Evolutionary conservation across 148 eudicot genomes (phyloP).

Genomic region (Diospyros lotus): DNA sequence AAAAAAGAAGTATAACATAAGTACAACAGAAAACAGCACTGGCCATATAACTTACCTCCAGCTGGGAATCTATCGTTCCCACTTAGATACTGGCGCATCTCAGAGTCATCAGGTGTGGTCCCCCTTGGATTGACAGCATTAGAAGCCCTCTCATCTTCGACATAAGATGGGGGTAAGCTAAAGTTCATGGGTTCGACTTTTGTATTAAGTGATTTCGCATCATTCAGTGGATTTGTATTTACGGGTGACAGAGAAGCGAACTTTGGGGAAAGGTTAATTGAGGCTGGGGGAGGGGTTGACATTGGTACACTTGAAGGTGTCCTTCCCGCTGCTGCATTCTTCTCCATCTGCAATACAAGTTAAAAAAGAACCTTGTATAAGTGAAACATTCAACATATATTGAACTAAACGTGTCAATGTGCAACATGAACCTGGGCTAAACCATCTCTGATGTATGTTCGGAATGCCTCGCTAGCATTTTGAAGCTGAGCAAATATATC

Average conservation of each 20-base stretch:
- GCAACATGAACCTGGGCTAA: constrained; percentile 67
- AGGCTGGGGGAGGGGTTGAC: constrained; percentile 88
- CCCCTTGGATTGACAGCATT: constrained; percentile 34
- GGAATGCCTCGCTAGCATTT: constrained; percentile 97
- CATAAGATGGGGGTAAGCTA: constrained; percentile 68
- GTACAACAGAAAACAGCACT: neutral
- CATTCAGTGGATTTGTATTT: constrained; percentile 53
- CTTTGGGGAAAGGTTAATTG: constrained; percentile 71
- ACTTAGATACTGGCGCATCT: constrained; percentile 26
- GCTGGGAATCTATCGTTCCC: constrained; percentile 59
- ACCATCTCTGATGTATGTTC: constrained; percentile 96
- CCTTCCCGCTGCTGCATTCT: constrained; percentile 96
- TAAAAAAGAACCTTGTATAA: neutral
- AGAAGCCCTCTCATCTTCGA: constrained; percentile 48
- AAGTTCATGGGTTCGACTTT: constrained; percentile 69
- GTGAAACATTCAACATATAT: neutral
- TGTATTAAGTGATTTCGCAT: constrained; percentile 46
- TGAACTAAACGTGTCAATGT: neutral
- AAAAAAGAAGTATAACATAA: neutral
- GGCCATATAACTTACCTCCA: constrained; percentile 46
- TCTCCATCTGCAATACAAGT: constrained; percentile 71
- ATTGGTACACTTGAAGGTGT: constrained; percentile 89
- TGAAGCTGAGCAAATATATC: constrained; percentile 96
- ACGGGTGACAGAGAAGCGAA: constrained; percentile 73
- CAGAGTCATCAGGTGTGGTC: constrained; percentile 31